These are phyloP conservation scores for Rhexocercosporidium sp. DNA, from an alignment of 2,329 filamentous ascomycete genomes.

Conservation along the genomic window DNA sequence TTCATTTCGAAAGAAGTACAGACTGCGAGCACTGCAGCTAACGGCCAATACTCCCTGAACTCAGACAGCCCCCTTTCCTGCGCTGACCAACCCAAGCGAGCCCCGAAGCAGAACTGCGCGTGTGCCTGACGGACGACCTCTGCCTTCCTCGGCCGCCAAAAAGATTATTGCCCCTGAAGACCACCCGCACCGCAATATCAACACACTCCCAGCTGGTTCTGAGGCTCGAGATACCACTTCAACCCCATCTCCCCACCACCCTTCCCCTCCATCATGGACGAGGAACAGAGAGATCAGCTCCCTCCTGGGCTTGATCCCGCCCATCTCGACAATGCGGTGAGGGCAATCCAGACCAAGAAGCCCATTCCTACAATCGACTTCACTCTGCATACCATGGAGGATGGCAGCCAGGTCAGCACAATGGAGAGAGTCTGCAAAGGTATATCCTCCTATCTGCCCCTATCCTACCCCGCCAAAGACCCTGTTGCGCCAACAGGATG, in stretches of 20 bases:
- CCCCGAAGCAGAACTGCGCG: slow-evolving; percentile 15
- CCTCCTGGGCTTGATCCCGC: slow-evolving; percentile 31
- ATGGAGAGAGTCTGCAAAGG: slow-evolving; percentile 98
- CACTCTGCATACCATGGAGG: slow-evolving; percentile 97
- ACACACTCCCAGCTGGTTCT: slow-evolving; percentile 5
- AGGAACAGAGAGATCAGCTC: slow-evolving; percentile 33
- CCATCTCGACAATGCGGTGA: slow-evolving; percentile 87
- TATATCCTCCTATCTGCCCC: slow-evolving; percentile 52
- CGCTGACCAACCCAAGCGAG: slow-evolving; percentile 30
- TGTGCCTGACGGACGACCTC: slow-evolving; percentile 18
- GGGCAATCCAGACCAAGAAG: slow-evolving; percentile 93
- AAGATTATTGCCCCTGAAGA: not conserved
- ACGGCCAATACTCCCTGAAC: not conserved
- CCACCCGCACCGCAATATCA: not conserved
- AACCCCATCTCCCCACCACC: not conserved
- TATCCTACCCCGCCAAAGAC: slow-evolving; percentile 24
- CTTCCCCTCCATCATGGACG: slow-evolving; percentile 38
- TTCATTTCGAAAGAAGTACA: not conserved
- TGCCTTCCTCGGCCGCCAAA: slow-evolving; percentile 9
- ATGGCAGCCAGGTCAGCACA: slow-evolving; percentile 93
- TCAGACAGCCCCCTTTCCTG: slow-evolving; percentile 8
- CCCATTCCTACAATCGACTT: slow-evolving; percentile 98
- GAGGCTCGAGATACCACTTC: not conserved
- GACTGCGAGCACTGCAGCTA: not conserved
- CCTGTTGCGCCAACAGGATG: slow-evolving; percentile 11